Evolutionary conservation across 2,329 filamentous ascomycete genomes (phyloP).

Genomic region (Penicillium sclerotiorum): DNA sequence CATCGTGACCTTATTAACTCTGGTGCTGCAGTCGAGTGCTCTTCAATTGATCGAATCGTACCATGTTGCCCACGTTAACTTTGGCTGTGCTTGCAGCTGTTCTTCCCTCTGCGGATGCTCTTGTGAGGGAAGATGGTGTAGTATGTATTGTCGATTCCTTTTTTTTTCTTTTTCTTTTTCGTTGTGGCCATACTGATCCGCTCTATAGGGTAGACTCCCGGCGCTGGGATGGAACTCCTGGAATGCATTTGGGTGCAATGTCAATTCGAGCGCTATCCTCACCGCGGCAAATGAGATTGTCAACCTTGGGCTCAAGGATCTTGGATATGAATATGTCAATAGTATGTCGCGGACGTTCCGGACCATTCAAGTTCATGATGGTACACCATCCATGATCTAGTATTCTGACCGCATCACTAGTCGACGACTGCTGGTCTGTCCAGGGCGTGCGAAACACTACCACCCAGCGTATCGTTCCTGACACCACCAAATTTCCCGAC

Average conservation of each 20-base stretch:
- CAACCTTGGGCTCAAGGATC: slow-evolving; percentile 50
- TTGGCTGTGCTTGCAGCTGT: slow-evolving; percentile 21
- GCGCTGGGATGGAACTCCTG: slow-evolving; percentile 50
- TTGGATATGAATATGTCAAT: slow-evolving; percentile 55
- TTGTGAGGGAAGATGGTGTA: slow-evolving; percentile 31
- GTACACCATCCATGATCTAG: no score
- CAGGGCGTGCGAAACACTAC: slow-evolving; percentile 46
- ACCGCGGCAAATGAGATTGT: slow-evolving; percentile 51
- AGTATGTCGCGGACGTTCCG: no score
- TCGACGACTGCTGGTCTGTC: slow-evolving; percentile 65
- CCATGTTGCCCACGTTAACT: slow-evolving; percentile 14
- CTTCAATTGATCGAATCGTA: neutral
- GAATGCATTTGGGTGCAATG: slow-evolving; percentile 53
- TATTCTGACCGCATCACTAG: slow-evolving; percentile 16
- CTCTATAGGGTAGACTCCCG: slow-evolving; percentile 29
- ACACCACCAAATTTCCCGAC: slow-evolving; percentile 57
- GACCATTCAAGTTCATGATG: no score
- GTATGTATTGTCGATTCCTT: slow-evolving; percentile 19
- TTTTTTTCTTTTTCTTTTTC: neutral
- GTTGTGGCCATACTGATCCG: neutral
- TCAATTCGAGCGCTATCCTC: slow-evolving; percentile 50
- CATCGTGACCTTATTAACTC: neutral
- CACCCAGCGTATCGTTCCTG: slow-evolving; percentile 50
- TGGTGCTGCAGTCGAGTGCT: no score
- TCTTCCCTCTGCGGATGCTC: slow-evolving; percentile 22